Percentiles rank a stretch among this genome's conserved stretches.
phyloP scores from a whole-genome alignment of 495 filamentous ascomycete genomes.

The Tuber borchii region DNA sequence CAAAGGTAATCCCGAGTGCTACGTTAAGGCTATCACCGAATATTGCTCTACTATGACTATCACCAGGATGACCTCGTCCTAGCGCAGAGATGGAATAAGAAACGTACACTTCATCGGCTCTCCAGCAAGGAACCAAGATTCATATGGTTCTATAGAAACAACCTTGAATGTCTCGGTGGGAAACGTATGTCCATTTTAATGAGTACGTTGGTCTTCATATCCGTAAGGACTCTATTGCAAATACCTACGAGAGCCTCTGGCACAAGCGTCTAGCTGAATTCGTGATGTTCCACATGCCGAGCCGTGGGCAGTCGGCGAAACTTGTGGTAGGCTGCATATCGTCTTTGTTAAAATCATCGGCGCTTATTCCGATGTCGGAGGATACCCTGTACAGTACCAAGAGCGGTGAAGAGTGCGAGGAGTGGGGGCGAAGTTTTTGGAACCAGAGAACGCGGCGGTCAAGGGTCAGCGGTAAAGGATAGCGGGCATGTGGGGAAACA shows the following conservation, averaged over 20 bases:
- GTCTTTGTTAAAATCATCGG: no score
- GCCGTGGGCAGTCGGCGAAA: constrained; percentile 9
- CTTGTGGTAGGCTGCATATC: background rate
- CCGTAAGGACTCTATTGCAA: background rate
- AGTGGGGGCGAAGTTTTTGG: no score
- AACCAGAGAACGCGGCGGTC: no score
- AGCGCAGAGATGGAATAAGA: background rate
- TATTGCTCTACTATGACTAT: background rate
- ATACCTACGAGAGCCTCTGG: background rate
- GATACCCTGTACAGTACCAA: no score
- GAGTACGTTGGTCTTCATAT: constrained; percentile 9
- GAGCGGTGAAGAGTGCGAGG: no score
- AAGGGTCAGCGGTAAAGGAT: no score
- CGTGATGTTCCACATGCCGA: background rate
- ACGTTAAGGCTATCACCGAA: background rate
- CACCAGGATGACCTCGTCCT: background rate
- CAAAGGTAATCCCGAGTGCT: background rate
- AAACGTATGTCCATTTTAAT: constrained; percentile 12
- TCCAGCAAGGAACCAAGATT: constrained; percentile 19
- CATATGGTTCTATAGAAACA: constrained; percentile 18
- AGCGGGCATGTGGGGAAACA: no score
- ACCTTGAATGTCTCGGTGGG: background rate
- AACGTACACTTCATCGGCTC: constrained; percentile 2
- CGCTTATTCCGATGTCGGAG: no score
- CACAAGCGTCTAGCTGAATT: background rate